Base-by-base conservation (phyloP, 2,329 filamentous ascomycete species). In the Shiraia sp. region DNA sequence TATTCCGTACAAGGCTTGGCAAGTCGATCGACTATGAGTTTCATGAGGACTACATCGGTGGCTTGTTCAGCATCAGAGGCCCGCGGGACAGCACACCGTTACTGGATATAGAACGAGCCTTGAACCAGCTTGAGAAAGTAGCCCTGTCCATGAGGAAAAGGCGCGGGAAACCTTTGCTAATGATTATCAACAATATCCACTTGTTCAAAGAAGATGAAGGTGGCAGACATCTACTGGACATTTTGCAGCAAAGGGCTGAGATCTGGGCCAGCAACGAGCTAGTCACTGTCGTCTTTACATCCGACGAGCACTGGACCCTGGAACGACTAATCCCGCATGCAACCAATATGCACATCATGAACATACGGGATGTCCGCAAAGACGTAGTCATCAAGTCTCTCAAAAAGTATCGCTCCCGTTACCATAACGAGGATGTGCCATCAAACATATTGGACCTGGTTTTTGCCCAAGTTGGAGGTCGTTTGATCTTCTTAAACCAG, bases 81-180 rank as follows among this genome's bases (percentile, higher is more conserved):
- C 93, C 93, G 0, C 81, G 93, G 32, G 93, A 99, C 61, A 90
- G 88, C 12, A 95, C 90, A 0, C 90, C 93, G 2, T 74, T 99
- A 23, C 78, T 99, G 1, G 93, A 99, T 63, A 96, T 99, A 46
- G 93, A 99, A 65, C 83, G 93, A 30, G 93, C 93, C 0, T 83
- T 99, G 64, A 99, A 99, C 75, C 96, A 97, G 72, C 75, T 99
- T 19, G 93, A 99, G 64, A 97, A 97, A 70, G 89, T 97, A 10
- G 92, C 93, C 1, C 72, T 97, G 46, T 77, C 77, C 55, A 79
- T 88, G 44, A 77, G 90, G 28, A 76, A 79, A 32, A 73, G 70
- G 44, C 71, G 82, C 14, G 79, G 80, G 9, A 78, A 79, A 49
- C 93, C 93, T 2, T 74, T 97, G 7, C 77, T 97, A 10, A 71